Percentiles rank a stretch among this genome's conserved stretches.
Conservation (phyloP, 2,329 filamentous ascomycete genomes). For the Colletotrichum limetticola region DNA sequence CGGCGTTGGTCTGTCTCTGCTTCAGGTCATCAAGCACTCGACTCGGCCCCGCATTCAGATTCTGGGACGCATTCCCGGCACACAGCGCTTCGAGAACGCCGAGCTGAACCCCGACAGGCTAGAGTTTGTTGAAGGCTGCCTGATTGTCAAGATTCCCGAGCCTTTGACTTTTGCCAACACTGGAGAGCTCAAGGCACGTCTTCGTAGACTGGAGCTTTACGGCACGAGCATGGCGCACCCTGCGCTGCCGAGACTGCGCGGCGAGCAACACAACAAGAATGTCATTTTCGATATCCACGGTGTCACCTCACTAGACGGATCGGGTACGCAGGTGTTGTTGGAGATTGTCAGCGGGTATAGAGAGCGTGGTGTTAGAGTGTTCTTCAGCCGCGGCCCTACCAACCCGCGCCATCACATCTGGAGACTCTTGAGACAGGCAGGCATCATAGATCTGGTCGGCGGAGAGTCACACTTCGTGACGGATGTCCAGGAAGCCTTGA, state of each 20-base stretch:
- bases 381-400: conserved; percentile 71
- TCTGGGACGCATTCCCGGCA: conserved; percentile 86
- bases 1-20: conserved; percentile 88
- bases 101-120: conserved; percentile 77
- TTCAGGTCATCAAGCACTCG: conserved; percentile 89
- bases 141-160: conserved; percentile 98
- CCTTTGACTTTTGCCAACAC: conserved; percentile 98
- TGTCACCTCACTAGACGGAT: conserved; percentile 94
- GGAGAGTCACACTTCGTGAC: conserved; percentile 82
- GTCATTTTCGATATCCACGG: conserved; percentile 98
- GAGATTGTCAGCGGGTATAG: conserved; percentile 89
- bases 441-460: conserved; percentile 86
- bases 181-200: conserved; percentile 85
- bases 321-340: conserved; percentile 87
- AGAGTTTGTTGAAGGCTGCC: conserved; percentile 89
- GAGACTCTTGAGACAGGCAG: conserved; percentile 78
- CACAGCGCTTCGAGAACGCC: conserved; percentile 86
- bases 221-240: conserved; percentile 89
- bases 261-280: conserved; percentile 86
- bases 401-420: conserved; percentile 68
- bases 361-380: conserved; percentile 80
- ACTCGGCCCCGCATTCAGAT: conserved; percentile 97
- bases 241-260: conserved; percentile 81
- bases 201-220: conserved; percentile 87
- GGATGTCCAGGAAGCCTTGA: conserved; percentile 85